Conservation (phyloP, 2,329 filamentous ascomycete genomes). For the Ambrosiella xylebori region DNA sequence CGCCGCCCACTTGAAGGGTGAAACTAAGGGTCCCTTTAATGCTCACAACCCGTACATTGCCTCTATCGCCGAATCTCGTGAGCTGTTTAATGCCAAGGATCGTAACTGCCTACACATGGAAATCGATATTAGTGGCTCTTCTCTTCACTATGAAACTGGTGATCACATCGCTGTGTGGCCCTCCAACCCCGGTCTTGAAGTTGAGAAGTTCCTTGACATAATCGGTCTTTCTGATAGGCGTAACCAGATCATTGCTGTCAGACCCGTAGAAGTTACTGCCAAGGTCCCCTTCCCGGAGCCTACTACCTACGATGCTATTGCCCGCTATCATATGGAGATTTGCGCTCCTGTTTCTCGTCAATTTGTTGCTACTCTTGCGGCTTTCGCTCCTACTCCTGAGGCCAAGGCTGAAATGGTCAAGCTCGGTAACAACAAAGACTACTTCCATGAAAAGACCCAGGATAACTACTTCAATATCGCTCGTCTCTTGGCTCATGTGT, state of each 20-base stretch:
- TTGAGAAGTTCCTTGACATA: conserved; percentile 71
- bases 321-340: conserved; percentile 94
- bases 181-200: conserved; percentile 81
- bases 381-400: conserved; percentile 73
- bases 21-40: conserved; percentile 77
- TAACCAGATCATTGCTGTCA: conserved; percentile 69
- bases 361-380: conserved; percentile 70
- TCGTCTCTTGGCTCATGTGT: conserved; percentile 58
- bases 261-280: conserved; percentile 81
- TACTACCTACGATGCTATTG: conserved; percentile 84
- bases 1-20: conserved; percentile 81
- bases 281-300: conserved; percentile 96
- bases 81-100: conserved; percentile 77
- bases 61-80: conserved; percentile 75
- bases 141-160: conserved; percentile 84
- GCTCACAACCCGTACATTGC: conserved; percentile 95
- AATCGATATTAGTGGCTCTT: conserved; percentile 76
- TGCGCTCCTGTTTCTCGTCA: conserved; percentile 91
- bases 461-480: conserved; percentile 78
- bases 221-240: conserved; percentile 62
- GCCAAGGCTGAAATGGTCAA: conserved; percentile 77
- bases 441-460: conserved; percentile 75
- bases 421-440: conserved; percentile 83
- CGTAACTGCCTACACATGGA: conserved; percentile 96
- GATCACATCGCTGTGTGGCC: conserved; percentile 98